phyloP scores from a whole-genome alignment of 2,329 filamentous ascomycete species.

The Coniosporium tulheliwenetii region DNA sequence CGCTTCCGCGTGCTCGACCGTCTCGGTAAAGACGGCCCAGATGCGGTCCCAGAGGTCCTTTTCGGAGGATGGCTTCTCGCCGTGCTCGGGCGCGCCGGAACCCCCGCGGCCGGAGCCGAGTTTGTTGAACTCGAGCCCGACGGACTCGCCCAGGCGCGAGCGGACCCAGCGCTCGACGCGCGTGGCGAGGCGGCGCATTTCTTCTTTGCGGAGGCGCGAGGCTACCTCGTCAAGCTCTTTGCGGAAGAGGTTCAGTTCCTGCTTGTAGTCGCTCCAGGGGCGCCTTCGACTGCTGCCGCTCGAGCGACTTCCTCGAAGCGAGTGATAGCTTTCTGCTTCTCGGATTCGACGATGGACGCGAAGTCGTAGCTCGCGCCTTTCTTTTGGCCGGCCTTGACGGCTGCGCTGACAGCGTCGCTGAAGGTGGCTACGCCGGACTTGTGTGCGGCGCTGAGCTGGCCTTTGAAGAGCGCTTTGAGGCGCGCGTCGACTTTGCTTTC shows the following conservation, averaged over 20 bases:
- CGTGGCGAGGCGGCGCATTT: constrained; percentile 85
- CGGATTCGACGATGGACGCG: constrained; percentile 73
- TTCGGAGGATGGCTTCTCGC: constrained; percentile 57
- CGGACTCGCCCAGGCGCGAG: constrained; percentile 69
- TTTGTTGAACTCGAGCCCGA: constrained; percentile 92
- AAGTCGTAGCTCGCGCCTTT: constrained; percentile 86
- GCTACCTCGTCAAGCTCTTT: constrained; percentile 88
- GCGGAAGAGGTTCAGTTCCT: constrained; percentile 65
- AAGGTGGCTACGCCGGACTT: constrained; percentile 76
- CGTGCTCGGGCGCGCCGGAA: constrained; percentile 61
- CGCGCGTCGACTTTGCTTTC: constrained; percentile 77
- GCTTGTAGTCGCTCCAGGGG: constrained; percentile 78
- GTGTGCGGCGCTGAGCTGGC: constrained; percentile 78
- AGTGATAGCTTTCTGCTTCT: constrained; percentile 62
- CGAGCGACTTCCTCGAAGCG: constrained; percentile 64
- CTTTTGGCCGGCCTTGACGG: constrained; percentile 87
- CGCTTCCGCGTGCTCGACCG: constrained; percentile 70
- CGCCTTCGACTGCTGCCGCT: constrained; percentile 59
- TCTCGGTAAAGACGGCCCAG: constrained; percentile 70
- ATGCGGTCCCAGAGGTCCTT: constrained; percentile 92
- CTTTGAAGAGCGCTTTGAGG: constrained; percentile 73
- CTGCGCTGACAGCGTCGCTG: constrained; percentile 68
- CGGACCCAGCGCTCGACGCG: constrained; percentile 90
- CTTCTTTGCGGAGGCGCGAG: constrained; percentile 70
- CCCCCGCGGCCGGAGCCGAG: constrained; percentile 78